These are phyloP conservation scores for Entomortierella chlamydospora DNA, from an alignment of 192 early-diverging fungal species.

Conservation along the genomic window DNA sequence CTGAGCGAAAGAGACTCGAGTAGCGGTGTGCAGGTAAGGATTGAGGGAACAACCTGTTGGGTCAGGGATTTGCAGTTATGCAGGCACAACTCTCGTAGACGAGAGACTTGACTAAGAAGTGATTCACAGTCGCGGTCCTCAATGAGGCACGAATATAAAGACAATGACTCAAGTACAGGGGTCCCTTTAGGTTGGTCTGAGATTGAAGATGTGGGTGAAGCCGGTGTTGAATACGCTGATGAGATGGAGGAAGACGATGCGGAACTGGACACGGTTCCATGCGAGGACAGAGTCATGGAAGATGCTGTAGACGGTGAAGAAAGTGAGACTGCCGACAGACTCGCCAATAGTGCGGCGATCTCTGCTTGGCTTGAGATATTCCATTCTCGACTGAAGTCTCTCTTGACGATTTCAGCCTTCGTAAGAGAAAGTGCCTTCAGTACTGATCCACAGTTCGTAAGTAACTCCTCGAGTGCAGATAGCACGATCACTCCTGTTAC, in stretches of 20 bases:
- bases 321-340: background rate
- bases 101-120: conserved; percentile 18
- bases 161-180: conserved; percentile 18
- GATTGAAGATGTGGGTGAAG: background rate
- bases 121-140: conserved; percentile 30
- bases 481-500: conserved; percentile 16
- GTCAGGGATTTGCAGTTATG: conserved; percentile 28
- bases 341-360: conserved; percentile 23
- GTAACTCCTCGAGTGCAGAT: conserved; percentile 33
- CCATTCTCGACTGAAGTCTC: conserved; percentile 13
- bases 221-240: conserved; percentile 14
- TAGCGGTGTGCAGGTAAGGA: conserved; percentile 18
- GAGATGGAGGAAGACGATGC: conserved; percentile 17
- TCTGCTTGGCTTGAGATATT: conserved; percentile 9
- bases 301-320: background rate
- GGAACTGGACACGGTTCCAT: background rate
- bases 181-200: background rate
- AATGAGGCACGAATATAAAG: conserved; percentile 22
- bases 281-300: background rate
- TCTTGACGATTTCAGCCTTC: conserved; percentile 24
- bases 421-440: conserved; percentile 30
- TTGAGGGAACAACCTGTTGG: conserved; percentile 9
- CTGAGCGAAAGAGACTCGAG: conserved; percentile 35
- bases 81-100: conserved; percentile 17
- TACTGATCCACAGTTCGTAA: conserved; percentile 22